phyloP scores from a whole-genome alignment of 2,329 filamentous ascomycete species.

The Didymellaceae sp. region DNA sequence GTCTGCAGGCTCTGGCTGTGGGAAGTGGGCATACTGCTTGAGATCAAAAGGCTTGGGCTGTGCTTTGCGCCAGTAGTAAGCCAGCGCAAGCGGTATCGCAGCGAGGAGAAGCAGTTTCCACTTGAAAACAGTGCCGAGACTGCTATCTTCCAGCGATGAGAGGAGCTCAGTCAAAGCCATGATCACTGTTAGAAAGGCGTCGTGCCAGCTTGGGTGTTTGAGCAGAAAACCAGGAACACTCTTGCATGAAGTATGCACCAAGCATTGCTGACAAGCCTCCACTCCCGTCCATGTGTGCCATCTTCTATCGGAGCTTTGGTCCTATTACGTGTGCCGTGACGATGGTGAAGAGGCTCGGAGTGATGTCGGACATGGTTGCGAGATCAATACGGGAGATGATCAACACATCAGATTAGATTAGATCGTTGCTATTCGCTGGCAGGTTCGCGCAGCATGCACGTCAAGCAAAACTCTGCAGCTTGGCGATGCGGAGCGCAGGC shows the following conservation, averaged over 20 bases:
- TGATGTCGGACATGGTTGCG: constrained; percentile 4
- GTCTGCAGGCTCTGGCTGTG: constrained; percentile 25
- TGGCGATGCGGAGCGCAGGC: constrained; percentile 7
- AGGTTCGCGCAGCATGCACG: constrained; percentile 1
- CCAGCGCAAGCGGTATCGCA: background rate
- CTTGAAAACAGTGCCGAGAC: background rate
- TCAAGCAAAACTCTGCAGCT: constrained; percentile 16
- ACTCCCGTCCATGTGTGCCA: background rate
- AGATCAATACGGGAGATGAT: constrained; percentile 10
- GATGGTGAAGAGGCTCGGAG: constrained; percentile 7
- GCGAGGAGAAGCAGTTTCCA: background rate
- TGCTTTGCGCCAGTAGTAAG: background rate
- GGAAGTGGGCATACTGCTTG: constrained; percentile 23
- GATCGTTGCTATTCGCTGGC: constrained; percentile 2
- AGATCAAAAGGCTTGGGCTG: constrained; percentile 14
- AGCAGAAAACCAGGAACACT: too few relatives aligned
- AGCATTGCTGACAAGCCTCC: background rate
- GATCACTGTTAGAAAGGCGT: background rate
- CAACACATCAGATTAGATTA: constrained; percentile 19
- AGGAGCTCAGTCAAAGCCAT: constrained; percentile 2
- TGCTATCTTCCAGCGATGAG: background rate
- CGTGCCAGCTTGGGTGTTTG: background rate
- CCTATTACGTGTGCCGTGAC: constrained; percentile 8
- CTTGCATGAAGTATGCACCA: background rate
- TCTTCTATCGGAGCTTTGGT: too few relatives aligned